Evolutionary conservation across 495 filamentous ascomycete genomes (phyloP), one percentile per base, ranked within the genome.

Genomic region (Aspergillus haitiensis): DNA sequence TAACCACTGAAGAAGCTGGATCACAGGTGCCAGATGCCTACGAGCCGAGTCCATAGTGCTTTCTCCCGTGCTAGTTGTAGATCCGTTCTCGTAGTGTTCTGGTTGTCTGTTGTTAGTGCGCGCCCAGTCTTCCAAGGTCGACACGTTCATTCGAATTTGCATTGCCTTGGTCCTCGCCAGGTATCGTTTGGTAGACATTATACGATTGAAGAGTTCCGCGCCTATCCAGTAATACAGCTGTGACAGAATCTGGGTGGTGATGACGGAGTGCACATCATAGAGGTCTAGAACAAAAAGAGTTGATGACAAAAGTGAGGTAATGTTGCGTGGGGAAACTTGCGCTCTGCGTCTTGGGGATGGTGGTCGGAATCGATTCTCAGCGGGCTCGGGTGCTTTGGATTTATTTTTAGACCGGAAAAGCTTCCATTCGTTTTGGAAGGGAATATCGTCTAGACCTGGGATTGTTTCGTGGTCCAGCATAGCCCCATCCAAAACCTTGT

Each of bases 121-220:
- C 1, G 93, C 94, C 94, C 94, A 99, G 68, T 99, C 94, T 72
- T 99, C 94, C 45, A 99, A 79, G 2, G 83, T 85, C 5, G 94
- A 98, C 31, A 98, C 86, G 70, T 99, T 99, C 91, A 99, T 97
- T 60, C 94, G 91, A 60, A 99, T 97, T 67, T 99, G 95, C 94
- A 99, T 98, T 6, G 94, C 94, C 71, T 99, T 99, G 12, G 94
- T 99, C 34, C 94, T 86, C 6, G 94, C 93, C 7, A 99, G 83
- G 67, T 97, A 99, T 70, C 92, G 91, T 57, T 91, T 88, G 61
- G 92, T 97, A 12, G 89, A 92, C 87, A 98, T 93, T 69, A 98
- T 91, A 59, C 95, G 91, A 70, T 99, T 99, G 78, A 99, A 99
- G 12, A 98, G 83, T 69, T 99, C 94, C 0, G 93, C 92, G 2